Base-by-base conservation (phyloP, 2,329 filamentous ascomycete species). In the Rhexocercosporidium sp. region DNA sequence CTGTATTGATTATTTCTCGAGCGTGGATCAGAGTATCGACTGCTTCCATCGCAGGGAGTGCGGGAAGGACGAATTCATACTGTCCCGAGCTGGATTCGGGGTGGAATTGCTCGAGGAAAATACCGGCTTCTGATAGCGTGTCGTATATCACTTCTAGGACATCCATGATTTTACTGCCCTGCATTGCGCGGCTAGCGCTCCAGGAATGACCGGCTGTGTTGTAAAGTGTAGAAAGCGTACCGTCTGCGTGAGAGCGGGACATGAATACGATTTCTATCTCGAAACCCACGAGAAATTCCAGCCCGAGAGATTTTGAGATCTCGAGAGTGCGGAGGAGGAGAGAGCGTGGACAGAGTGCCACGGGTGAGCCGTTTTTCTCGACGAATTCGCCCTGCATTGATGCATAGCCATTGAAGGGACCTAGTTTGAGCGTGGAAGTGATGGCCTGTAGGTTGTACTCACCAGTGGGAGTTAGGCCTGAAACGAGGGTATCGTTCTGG, bases 191-290 rank as follows among this genome's bases (percentile, higher is more conserved):
- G 51, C 90, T 84, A 20, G 88, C 85, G 0, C 88, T 89, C 91
- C 91, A 95, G 0, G 89, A 88, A 73, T 95, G 92, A 1, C 88
- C 88, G 54, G 84, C 82, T 8, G 85, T 85, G n/a, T 84, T 76
- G 0, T 90, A 82, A 0, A 79, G 74, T 8, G 79, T 78, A 47
- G 79, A 81, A n/a, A 76, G 74, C 11, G 59, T 72, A 1, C 59
- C 46, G 71, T 67, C 53, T 7, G 18, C 77, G 70, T 29, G 78
- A 72, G 8, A 75, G 72, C 39, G 78, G 74, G 22, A 83, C 70
- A 95, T 81, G 70, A 96, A 89, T 1, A 92, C 84, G 11, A 96
- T 86, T 78, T 96, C 93, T 47, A 96, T 88, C 77, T 97, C 93
- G 71, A 96, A 96, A 0, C 93, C 93, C 18, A 93, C 78, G 0